These are phyloP conservation scores for Vigna reflexopilosa DNA, from an alignment of 306 rosid species.

Conservation along the genomic window DNA sequence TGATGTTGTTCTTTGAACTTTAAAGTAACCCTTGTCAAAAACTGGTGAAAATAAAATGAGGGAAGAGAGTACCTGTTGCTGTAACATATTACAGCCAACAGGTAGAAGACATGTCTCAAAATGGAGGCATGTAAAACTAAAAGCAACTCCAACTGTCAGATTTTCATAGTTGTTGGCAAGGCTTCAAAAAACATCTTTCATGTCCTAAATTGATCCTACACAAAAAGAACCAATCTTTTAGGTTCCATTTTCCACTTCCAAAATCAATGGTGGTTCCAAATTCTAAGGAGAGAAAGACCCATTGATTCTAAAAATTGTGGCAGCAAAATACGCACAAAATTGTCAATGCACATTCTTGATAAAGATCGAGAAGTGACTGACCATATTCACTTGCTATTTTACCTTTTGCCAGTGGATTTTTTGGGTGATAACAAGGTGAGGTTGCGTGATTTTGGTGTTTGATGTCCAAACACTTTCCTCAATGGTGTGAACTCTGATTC, in stretches of 20 bases:
- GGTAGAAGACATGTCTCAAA: constrained; percentile 35
- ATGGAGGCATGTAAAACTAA: constrained; percentile 42
- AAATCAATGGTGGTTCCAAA: constrained; percentile 18
- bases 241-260: constrained; percentile 20
- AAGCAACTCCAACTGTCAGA: constrained; percentile 24
- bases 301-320: constrained; percentile 32
- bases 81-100: constrained; percentile 33
- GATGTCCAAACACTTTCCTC: constrained; percentile 58
- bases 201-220: constrained; percentile 28
- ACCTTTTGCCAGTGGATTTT: constrained; percentile 49
- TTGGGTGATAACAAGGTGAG: constrained; percentile 60
- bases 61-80: constrained; percentile 10
- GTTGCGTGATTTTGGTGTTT: constrained; percentile 42
- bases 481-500: constrained; percentile 61
- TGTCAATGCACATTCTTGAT: constrained; percentile 41
- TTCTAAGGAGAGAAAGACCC: constrained; percentile 32
- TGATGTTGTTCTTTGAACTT: constrained; percentile 31
- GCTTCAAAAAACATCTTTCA: constrained; percentile 41
- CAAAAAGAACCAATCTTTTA: constrained; percentile 33
- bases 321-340: constrained; percentile 29
- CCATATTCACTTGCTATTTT: constrained; percentile 43
- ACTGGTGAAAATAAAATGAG: constrained; percentile 23
- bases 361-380: constrained; percentile 15
- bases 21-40: constrained; percentile 36
- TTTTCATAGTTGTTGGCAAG: constrained; percentile 18